Percentiles rank a stretch among this genome's conserved stretches.
phyloP scores from a whole-genome alignment of 352 stramenopile genomes.

The Blastocystis sp. region DNA sequence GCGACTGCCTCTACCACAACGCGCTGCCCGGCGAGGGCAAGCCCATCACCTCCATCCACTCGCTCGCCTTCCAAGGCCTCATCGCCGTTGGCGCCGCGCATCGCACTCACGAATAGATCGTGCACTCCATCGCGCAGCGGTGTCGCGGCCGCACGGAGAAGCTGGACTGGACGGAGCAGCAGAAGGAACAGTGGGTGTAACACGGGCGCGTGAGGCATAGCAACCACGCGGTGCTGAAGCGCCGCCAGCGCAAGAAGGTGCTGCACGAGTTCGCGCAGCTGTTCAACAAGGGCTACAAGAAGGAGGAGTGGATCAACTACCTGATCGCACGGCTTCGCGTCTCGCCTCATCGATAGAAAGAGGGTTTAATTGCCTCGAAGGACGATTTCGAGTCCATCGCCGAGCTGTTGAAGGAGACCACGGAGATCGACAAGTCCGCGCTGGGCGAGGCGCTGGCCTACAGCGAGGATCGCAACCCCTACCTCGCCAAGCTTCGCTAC shows the following conservation, averaged over 20 bases:
- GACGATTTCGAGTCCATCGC: conserved; percentile 75
- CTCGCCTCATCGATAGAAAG: conserved; percentile 47
- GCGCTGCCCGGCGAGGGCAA: conserved; percentile 45
- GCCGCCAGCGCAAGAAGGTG: conserved; percentile 63
- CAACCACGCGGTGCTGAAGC: conserved; percentile 73
- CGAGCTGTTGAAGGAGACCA: conserved; percentile 88
- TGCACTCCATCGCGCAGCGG: conserved; percentile 83
- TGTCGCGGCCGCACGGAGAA: conserved; percentile 75
- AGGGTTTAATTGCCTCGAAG: conserved; percentile 49
- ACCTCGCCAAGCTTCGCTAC: conserved; percentile 83
- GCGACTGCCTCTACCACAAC: conserved; percentile 79
- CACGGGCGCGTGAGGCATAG: conserved; percentile 79
- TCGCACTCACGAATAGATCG: conserved; percentile 73
- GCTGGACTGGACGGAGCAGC: conserved; percentile 78
- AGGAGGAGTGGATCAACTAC: conserved; percentile 81
- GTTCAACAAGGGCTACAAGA: conserved; percentile 84
- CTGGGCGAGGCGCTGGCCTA: conserved; percentile 94
- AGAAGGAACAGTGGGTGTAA: conserved; percentile 72
- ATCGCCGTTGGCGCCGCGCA: conserved; percentile 76
- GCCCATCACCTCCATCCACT: conserved; percentile 78
- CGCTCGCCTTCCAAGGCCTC: conserved; percentile 81
- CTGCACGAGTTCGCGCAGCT: conserved; percentile 77
- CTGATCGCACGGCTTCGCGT: conserved; percentile 73
- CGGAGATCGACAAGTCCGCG: conserved; percentile 86
- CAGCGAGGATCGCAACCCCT: conserved; percentile 89